Evolutionary conservation across 208 protist species (phyloP), one percentile per base, ranked within the genome.

Genomic region (Acanthamoeba triangularis): DNA sequence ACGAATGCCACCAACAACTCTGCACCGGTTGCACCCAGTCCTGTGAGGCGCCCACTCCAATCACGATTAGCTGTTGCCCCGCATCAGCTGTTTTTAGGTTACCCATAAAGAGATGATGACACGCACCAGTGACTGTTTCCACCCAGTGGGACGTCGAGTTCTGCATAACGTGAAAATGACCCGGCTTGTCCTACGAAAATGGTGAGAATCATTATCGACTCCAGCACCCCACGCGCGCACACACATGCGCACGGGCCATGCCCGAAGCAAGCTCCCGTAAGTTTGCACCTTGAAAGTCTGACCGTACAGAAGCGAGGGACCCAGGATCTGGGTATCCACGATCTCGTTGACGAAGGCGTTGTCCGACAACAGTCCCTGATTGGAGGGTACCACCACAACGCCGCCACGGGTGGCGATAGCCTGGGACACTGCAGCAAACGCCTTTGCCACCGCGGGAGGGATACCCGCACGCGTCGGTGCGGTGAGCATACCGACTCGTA

Each of bases 81-180:
- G n/a, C n/a, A n/a, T n/a, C n/a, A n/a, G n/a, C n/a, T n/a, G n/a
- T n/a, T n/a, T n/a, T n/a, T n/a, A n/a, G n/a, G n/a, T n/a, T n/a
- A n/a, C n/a, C n/a, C n/a, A n/a, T n/a, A n/a, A n/a, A n/a, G n/a
- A n/a, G n/a, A n/a, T n/a, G n/a, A n/a, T n/a, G n/a, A n/a, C n/a
- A n/a, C n/a, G n/a, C n/a, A 74, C 87, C 61, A 8, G 69, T 80
- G 6, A 93, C 2, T 13, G 56, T 52, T 33, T 80, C 87, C 25
- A 93, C 69, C 69, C 87, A 87, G 56, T 93, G 87, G 8, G 61
- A 54, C 4, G 87, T 54, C 6, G 61, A 23, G 33, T 67, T 80
- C 87, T 80, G 69, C 69, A 93, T 80, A 5, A 74, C 35, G 47
- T 93, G 61, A n/a, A 80, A 80, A 35, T 74, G 33, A 3, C 87